These are phyloP conservation scores for Sarocladium kiliense DNA, from an alignment of 2,329 filamentous ascomycete species.

Conservation along the genomic window DNA sequence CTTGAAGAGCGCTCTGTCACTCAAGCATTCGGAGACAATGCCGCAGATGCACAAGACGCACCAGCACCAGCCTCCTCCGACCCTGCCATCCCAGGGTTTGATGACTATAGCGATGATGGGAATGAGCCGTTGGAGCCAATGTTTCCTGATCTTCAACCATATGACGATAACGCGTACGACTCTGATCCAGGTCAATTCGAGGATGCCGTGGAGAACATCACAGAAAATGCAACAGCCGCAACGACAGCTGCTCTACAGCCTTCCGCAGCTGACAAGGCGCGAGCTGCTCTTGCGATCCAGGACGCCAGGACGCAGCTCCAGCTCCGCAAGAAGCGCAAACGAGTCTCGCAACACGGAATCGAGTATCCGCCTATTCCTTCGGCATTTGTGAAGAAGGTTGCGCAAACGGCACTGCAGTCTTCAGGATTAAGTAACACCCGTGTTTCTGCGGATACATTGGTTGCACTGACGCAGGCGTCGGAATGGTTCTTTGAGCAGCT, in stretches of 20 bases:
- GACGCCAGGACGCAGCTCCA: constrained; percentile 6
- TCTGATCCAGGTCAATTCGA: background rate
- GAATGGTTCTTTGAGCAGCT: constrained; percentile 92
- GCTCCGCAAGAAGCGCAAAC: constrained; percentile 32
- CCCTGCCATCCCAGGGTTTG: background rate
- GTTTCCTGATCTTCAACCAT: background rate
- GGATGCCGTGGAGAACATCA: background rate
- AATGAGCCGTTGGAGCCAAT: constrained; percentile 1
- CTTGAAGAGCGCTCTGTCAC: constrained; percentile 15
- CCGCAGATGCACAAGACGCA: constrained; percentile 8
- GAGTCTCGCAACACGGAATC: constrained; percentile 64
- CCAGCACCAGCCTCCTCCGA: background rate
- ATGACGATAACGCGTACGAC: background rate
- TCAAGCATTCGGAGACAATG: constrained; percentile 17
- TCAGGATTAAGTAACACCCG: constrained; percentile 62
- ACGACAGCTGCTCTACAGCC: background rate
- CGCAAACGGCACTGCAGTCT: constrained; percentile 64
- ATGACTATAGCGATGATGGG: constrained; percentile 4
- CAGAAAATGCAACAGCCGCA: background rate
- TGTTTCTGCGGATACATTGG: constrained; percentile 68
- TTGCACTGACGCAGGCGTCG: constrained; percentile 71
- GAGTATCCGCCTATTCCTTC: constrained; percentile 71
- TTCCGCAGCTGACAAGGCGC: background rate
- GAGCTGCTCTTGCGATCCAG: constrained; percentile 12
- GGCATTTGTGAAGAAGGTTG: constrained; percentile 68